Evolutionary conservation across 306 rosid species (phyloP), one percentile per base, ranked within the genome.

Genomic region (Quercus mongolica): DNA sequence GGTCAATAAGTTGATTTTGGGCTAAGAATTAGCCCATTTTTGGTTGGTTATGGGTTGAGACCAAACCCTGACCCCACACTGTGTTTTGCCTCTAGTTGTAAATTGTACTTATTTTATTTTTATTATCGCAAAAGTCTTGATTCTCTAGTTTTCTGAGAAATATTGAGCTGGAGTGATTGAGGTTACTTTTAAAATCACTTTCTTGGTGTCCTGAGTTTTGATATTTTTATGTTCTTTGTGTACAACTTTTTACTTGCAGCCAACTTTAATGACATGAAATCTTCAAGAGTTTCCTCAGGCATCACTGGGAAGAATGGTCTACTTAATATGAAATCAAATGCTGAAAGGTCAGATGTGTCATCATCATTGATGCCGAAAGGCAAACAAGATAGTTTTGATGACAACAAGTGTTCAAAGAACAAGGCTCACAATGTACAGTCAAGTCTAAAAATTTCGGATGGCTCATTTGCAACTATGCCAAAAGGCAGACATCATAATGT

Each of bases 281-380:
- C 83, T 84, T 85, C 90, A 61, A 73, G 17, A 62, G 69, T 73
- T 75, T 78, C 90, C 56, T 81, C 82, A 17, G 87, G 74, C 77
- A 65, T 76, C 75, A 77, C 69, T 71, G 81, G 79, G 78, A 87
- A 80, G 73, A 86, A 56, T 71, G 87, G 56, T 61, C 61, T 80
- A 28, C 70, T 52, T 57, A 65, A 76, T 33, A 81, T 69, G 26
- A 86, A 28, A 69, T 72, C 87, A 75, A 80, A 73, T 88, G 79
- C 71, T 77, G 91, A 80, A 85, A 73, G 79, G 79, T 80, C 58
- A 74, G 84, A 80, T 63, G 82, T 77, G 74, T 69, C 84, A 74
- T 83, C 89, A 72, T 71, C 86, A n/a, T 35, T 72, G 69, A 61
- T 69, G 74, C 85, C 1, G 59, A 92, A 57, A 75, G 70, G 76